Evolutionary conservation across 805 yeast genomes (phyloP).

Genomic region (Grigorovia jiainica): DNA sequence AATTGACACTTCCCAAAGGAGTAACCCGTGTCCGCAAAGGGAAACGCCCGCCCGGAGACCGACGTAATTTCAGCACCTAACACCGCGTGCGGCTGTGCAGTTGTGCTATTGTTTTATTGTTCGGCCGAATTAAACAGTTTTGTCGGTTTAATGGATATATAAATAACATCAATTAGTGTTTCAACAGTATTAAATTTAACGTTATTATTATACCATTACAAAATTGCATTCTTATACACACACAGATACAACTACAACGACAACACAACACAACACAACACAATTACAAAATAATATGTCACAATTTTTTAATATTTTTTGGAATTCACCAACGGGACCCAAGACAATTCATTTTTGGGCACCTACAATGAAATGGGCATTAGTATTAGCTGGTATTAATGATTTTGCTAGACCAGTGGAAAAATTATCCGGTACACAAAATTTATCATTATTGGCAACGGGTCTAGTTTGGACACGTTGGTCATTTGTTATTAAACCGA

Average conservation of each 20-base stretch:
- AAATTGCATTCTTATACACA: neutral
- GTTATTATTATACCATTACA: no score
- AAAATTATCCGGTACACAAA: constrained; percentile 68
- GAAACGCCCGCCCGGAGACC: no score
- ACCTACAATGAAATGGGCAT: constrained; percentile 68
- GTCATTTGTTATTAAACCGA: constrained; percentile 89
- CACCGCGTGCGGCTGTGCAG: no score
- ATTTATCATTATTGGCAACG: constrained; percentile 68
- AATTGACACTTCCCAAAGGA: no score
- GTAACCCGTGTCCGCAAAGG: no score
- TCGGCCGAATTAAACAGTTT: no score
- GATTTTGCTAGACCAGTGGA: constrained; percentile 90
- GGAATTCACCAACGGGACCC: constrained; percentile 90
- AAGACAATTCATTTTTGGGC: constrained; percentile 97
- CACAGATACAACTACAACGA: neutral
- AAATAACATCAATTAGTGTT: no score
- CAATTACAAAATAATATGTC: constrained; percentile 9
- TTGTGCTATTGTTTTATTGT: no score
- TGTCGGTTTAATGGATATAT: neutral
- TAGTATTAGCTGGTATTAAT: constrained; percentile 84
- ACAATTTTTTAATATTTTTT: constrained; percentile 47
- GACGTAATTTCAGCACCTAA: no score
- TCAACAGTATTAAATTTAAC: no score
- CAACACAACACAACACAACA: constrained; percentile 1
- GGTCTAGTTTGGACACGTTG: constrained; percentile 97